Percentiles rank a stretch among this genome's conserved stretches.
Evolutionary conservation across 371 early-diverging fungal genomes (phyloP).

Genomic region (Catenaria anguillulae): DNA sequence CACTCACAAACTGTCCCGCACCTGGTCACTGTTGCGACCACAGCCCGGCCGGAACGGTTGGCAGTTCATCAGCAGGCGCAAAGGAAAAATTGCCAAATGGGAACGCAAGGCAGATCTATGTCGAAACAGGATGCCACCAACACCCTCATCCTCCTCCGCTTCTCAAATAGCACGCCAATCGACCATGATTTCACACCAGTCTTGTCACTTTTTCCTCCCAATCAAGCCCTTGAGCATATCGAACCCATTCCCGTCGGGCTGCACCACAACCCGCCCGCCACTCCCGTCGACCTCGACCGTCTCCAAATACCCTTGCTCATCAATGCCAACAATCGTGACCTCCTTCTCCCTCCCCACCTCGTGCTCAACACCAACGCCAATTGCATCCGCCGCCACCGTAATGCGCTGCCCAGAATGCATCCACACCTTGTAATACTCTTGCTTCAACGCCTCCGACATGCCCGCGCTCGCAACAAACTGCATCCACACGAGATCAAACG

Average conservation of each 20-base stretch:
- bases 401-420: slow-evolving; percentile 63
- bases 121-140: too few relatives aligned
- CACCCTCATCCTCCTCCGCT: too few relatives aligned
- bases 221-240: slow-evolving; percentile 88
- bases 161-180: too few relatives aligned
- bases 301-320: slow-evolving; percentile 59
- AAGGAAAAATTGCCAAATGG: too few relatives aligned
- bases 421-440: slow-evolving; percentile 66
- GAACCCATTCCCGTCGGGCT: slow-evolving; percentile 91
- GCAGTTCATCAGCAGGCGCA: too few relatives aligned
- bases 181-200: too few relatives aligned
- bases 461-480: slow-evolving; percentile 33
- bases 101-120: too few relatives aligned
- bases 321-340: slow-evolving; percentile 56
- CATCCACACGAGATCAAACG: slow-evolving; percentile 53
- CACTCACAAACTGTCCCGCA: too few relatives aligned
- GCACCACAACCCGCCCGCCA: slow-evolving; percentile 43
- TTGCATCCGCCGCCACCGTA: slow-evolving; percentile 28
- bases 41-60: too few relatives aligned
- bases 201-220: slow-evolving; percentile 44
- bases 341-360: slow-evolving; percentile 18
- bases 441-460: slow-evolving; percentile 30
- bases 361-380: too few relatives aligned
- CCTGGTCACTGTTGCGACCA: too few relatives aligned
- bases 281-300: slow-evolving; percentile 42